Evolutionary conservation across 2,329 filamentous ascomycete species (phyloP).

Genomic region (Aureobasidium sp.): DNA sequence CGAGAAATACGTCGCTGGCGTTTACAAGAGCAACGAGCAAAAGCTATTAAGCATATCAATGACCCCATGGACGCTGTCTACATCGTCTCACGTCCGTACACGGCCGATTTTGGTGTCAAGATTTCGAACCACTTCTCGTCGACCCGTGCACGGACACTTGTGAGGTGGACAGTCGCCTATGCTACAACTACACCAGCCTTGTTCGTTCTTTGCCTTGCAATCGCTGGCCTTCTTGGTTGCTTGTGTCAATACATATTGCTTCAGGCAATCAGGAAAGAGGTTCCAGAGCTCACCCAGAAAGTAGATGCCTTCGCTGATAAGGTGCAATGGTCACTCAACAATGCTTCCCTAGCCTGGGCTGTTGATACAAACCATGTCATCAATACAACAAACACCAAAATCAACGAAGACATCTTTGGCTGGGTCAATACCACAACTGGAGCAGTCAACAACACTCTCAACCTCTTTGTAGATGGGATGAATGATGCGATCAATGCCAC

Average conservation of each 20-base stretch:
- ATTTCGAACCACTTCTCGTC: constrained; percentile 56
- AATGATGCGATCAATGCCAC: constrained; percentile 61
- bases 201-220: constrained; percentile 74
- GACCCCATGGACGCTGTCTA: constrained; percentile 86
- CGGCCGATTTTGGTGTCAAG: constrained; percentile 63
- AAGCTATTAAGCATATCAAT: constrained; percentile 56
- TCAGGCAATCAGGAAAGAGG: constrained; percentile 60
- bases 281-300: constrained; percentile 64
- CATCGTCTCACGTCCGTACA: constrained; percentile 72
- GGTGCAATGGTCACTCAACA: constrained; percentile 63
- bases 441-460: constrained; percentile 79
- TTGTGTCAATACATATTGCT: constrained; percentile 74
- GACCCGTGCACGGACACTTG: constrained; percentile 58
- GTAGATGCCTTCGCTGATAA: constrained; percentile 70
- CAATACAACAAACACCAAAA: constrained; percentile 51
- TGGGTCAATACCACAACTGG: constrained; percentile 79
- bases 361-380: constrained; percentile 66
- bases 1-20: constrained; percentile 72
- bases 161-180: constrained; percentile 79
- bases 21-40: constrained; percentile 59
- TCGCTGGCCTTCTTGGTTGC: constrained; percentile 75
- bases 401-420: constrained; percentile 78
- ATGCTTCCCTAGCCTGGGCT: constrained; percentile 69
- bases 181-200: constrained; percentile 75
- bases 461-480: constrained; percentile 71